Base-by-base conservation (phyloP, 345 rosid genomes). In the Rubroshorea leprosula region DNA sequence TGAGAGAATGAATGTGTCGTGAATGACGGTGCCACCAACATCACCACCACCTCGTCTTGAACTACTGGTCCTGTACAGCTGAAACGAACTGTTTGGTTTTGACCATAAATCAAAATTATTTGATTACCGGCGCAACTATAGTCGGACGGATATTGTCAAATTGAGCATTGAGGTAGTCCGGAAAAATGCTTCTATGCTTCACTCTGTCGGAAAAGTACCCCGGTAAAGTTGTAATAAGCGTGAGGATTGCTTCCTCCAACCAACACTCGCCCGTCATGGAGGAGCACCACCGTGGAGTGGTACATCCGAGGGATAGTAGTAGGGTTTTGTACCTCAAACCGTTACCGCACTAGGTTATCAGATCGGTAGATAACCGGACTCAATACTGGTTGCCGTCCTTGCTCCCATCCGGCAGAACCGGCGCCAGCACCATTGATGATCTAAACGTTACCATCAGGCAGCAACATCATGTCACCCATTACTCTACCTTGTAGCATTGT, bases 221-320 rank as follows among this genome's bases (percentile, higher is more conserved):
- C 85, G 8, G 80, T 82, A 35, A 86, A 88, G 68, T 82, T 75
- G 76, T 91, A 86, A 50, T 26, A 66, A 23, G 54, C 54, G 74
- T 91, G 82, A n/a, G 95, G 98, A 62, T 91, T 91, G 73, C 98
- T 86, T 18, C 98, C 98, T 11, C 90, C 95, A 51, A 91, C 85
- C 20, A 91, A 65, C n/a, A 91, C 72, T 61, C 96, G 76, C 19
- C 92, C 95, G 51, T 91, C 98, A 49, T 83, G 78, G 62, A 85
- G 66, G 23, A 91, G 74, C 41, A 72, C 67, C 2, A 90, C 86
- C 0, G 91, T 51, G 0, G 98, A 83, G 59, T 91, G 96, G 72
- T 91, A 91, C 92, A 91, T 80, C 21, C 96, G 72, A 9, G 95
- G 79, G 35, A 68, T 72, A 4, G 17, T 70, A 1, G 82, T 51